phyloP scores from a whole-genome alignment of 768 basidiomycete species.

The Suillus spraguei region DNA sequence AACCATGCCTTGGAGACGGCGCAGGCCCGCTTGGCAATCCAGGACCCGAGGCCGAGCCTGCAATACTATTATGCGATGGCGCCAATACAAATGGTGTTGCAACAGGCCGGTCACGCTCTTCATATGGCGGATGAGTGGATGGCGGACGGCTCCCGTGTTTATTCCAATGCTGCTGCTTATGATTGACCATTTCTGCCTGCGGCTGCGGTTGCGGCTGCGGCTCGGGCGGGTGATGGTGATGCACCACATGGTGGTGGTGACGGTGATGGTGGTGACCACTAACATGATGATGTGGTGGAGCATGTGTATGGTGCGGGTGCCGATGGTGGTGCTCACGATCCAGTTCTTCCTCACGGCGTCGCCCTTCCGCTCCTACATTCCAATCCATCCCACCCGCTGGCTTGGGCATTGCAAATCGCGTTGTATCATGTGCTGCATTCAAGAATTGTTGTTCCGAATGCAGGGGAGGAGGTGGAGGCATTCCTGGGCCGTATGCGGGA shows the following conservation, averaged over 20 bases:
- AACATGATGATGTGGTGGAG: slow-evolving; percentile 27
- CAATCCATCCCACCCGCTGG: slow-evolving; percentile 31
- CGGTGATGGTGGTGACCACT: slow-evolving; percentile 47
- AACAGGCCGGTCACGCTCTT: slow-evolving; percentile 54
- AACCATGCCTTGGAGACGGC: slow-evolving; percentile 48
- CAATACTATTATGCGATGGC: slow-evolving; percentile 43
- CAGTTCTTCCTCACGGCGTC: slow-evolving; percentile 38
- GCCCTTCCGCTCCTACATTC: slow-evolving; percentile 35
- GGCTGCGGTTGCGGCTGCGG: slow-evolving; percentile 25
- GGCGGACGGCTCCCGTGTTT: slow-evolving; percentile 40
- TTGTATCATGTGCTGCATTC: slow-evolving; percentile 5
- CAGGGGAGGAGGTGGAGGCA: not conserved
- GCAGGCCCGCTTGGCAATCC: slow-evolving; percentile 20
- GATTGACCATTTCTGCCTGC: slow-evolving; percentile 29
- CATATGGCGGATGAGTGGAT: slow-evolving; percentile 42
- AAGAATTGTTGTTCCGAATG: slow-evolving; percentile 5
- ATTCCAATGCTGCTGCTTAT: slow-evolving; percentile 30
- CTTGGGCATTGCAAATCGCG: slow-evolving; percentile 27
- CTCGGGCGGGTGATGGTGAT: slow-evolving; percentile 50
- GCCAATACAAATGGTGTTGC: slow-evolving; percentile 57
- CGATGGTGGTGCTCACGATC: slow-evolving; percentile 38
- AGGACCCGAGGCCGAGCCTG: slow-evolving; percentile 23
- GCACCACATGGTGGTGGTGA: slow-evolving; percentile 45
- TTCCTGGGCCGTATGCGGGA: slow-evolving; percentile 7
- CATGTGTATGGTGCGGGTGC: slow-evolving; percentile 33